A percentile compares a stretch with the other conserved stretches of the same genome.
Conservation (phyloP, 306 rosid genomes). For the Geum urbanum region DNA sequence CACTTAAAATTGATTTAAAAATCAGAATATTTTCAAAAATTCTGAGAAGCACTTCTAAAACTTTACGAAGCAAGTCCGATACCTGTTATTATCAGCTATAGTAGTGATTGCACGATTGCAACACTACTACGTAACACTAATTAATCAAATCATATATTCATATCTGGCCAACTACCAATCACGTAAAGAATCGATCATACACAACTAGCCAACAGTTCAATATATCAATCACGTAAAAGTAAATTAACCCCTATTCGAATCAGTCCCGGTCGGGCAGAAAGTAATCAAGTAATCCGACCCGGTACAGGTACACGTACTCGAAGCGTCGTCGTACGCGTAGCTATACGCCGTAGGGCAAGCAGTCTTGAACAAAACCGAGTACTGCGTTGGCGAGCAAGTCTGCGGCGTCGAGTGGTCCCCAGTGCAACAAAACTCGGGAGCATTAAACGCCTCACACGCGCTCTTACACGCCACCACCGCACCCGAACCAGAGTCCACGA, state of each 20-base stretch:
- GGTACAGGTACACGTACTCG: constrained; percentile 84
- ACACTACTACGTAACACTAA: background rate
- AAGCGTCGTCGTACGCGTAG: constrained; percentile 84
- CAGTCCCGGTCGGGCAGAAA: constrained; percentile 51
- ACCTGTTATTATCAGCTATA: no score
- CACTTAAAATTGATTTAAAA: no score
- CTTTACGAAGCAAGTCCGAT: no score
- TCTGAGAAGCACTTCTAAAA: no score
- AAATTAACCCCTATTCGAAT: no score
- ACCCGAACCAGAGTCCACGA: constrained; percentile 27
- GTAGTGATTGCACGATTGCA: background rate
- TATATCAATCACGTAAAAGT: background rate
- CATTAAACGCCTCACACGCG: constrained; percentile 70
- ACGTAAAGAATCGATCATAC: no score
- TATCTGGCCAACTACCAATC: no score
- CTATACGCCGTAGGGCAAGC: constrained; percentile 91
- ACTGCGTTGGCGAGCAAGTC: constrained; percentile 69
- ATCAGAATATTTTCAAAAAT: no score
- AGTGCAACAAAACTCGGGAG: constrained; percentile 74
- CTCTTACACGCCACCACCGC: constrained; percentile 79
- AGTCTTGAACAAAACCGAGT: constrained; percentile 71
- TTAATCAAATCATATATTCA: background rate
- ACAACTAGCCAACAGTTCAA: background rate
- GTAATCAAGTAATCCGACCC: constrained; percentile 61
- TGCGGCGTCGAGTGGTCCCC: constrained; percentile 65